Conservation (phyloP, 768 basidiomycete genomes). For the button mushroom (Agaricus bisporus) region DNA sequence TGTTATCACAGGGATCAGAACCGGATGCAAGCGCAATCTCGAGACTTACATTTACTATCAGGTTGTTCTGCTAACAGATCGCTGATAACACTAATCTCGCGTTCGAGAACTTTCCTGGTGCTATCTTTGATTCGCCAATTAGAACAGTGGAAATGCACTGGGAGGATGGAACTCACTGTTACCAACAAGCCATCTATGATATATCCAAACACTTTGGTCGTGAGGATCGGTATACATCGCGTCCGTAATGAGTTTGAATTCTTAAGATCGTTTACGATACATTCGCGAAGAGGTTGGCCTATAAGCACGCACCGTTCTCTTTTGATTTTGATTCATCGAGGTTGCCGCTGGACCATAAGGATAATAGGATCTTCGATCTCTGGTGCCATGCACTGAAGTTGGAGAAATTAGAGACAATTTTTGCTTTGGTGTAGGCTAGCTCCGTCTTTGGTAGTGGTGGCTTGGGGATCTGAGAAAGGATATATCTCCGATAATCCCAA, state of each 20-base stretch:
- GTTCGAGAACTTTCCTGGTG: constrained; percentile 47
- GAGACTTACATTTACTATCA: constrained; percentile 81
- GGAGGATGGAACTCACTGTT: constrained; percentile 39
- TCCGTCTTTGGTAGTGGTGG: constrained; percentile 58
- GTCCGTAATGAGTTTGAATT: constrained; percentile 88
- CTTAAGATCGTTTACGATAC: constrained; percentile 33
- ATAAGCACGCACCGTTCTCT: constrained; percentile 57
- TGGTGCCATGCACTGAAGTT: constrained; percentile 99
- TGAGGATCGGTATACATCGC: constrained; percentile 96
- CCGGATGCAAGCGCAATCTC: neutral
- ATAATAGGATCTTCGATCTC: constrained; percentile 72
- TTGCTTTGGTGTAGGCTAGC: constrained; percentile 77
- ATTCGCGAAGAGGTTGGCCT: neutral
- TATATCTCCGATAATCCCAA: constrained; percentile 91
- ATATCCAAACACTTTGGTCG: constrained; percentile 97
- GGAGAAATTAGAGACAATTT: constrained; percentile 92
- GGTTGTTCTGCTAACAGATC: constrained; percentile 86
- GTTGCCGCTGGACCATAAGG: constrained; percentile 57
- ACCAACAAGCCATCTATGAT: constrained; percentile 96
- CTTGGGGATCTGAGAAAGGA: constrained; percentile 65
- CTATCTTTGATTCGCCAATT: constrained; percentile 38
- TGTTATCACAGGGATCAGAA: constrained; percentile 22
- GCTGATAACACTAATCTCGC: constrained; percentile 75
- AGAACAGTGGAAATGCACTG: neutral
- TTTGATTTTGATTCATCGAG: constrained; percentile 48